Evolutionary conservation across 768 basidiomycete species (phyloP), one percentile per base, ranked within the genome.

Genomic region (Brasilioporus rufonigricans): DNA sequence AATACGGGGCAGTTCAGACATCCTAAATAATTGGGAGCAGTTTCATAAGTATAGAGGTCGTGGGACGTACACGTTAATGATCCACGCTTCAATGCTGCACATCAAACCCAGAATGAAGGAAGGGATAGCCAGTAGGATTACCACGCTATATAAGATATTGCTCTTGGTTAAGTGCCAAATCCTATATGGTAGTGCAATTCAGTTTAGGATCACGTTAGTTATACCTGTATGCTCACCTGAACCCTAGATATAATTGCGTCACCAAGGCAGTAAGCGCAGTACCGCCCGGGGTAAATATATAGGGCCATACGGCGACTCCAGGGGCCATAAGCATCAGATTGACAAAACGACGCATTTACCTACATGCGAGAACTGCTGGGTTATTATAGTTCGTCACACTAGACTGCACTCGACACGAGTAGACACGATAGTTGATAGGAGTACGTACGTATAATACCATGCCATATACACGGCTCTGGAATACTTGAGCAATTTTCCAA

Each of bases 201-300:
- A 39, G 24, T 24, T 45, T 33, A 14, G 3, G 18, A 18, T 7
- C 9, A 18, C 35, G 6, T 19, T 1, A 39, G 13, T 33, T 9
- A 19, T 13, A 36, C 21, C 5, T 32, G 11, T 19, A 52, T 19
- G 54, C 73, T 24, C 45, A 75, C 79, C 80, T 76, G 60, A 76
- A 72, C 1, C 71, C 75, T 33, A 81, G 67, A 66, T 80, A 82
- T 35, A 66, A 45, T 58, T 83, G 81, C 1, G 80, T 78, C 13
- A 80, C 65, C 32, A 80, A 61, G 0, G 80, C 80, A 16, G 77
- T 74, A 9, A 79, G 59, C 0, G 77, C 69, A 3, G 76, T 80
- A 9, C 75, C 77, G 19, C 73, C 64, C 4, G 80, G 77, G 0
- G 80, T 81, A 52, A 81, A 78, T 2, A 76, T 75, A 43, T 80